Base-by-base conservation (phyloP, 2,329 filamentous ascomycete genomes). In the Thielaviopsis musarum region DNA sequence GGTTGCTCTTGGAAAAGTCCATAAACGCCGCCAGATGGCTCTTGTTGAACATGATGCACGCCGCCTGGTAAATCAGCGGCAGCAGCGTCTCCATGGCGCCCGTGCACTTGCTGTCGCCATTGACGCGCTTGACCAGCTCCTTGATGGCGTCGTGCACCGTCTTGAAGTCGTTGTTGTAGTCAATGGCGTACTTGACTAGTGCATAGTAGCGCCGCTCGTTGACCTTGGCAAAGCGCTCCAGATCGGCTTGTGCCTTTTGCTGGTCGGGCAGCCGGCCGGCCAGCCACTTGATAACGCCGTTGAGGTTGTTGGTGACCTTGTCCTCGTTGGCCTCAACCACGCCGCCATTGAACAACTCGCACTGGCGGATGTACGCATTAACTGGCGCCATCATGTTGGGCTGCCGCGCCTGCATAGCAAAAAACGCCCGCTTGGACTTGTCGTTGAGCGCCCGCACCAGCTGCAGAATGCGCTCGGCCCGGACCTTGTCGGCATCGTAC, bases 1-100 rank as follows among this genome's bases (percentile, higher is more conserved):
- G 85, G 67, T 96, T 86, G 10, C 83, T 91, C 66, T 89, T 85
- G 12, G 91, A 90, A 66, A 85, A 87, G 61, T 90, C 85, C 75
- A 97, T 88, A 63, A 97, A 91, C 0, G 88, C 84, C 2, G 91
- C 83, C 19, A 98, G 83, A 68, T 98, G 91, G 68, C 91, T 97
- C 67, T 88, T 84, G 73, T 96, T 98, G 74, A 94, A 96, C 64
- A 95, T 80, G 63, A 98, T 78, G 61, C 88, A 84, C 38, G 88
- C 86, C 59, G 85, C 85, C 52, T 89, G 83, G 68, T 95, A 95
- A 4, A 97, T 74, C 17, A 98, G 76, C 5, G 90, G 87, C 5
- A 85, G 80, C 26, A 98, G 70, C 0, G 89, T 94, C 41, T 95
- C 88, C 3, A 94, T 73, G 54, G 93, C 76, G 22, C 81, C 81